Evolutionary conservation across 139 green algal genomes (phyloP).

Genomic region (Desmodesmus armatus): DNA sequence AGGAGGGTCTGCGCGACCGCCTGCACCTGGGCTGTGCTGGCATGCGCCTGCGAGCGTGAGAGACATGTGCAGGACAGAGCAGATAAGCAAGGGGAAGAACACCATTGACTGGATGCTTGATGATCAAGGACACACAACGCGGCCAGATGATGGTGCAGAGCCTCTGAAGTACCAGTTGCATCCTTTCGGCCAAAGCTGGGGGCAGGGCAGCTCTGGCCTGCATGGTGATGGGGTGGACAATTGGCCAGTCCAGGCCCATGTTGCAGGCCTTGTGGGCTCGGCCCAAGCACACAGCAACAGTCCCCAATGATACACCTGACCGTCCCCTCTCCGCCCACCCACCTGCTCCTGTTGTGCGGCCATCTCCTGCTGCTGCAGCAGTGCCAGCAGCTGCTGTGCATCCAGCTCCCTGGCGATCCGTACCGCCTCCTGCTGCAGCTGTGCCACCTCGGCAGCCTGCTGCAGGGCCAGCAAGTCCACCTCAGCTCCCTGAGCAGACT

Average conservation of each 20-base stretch:
- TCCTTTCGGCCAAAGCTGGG: too few relatives aligned
- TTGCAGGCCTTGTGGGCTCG: too few relatives aligned
- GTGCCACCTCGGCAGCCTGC: not conserved
- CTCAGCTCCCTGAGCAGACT: slow-evolving; percentile 26
- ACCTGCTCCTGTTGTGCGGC: slow-evolving; percentile 26
- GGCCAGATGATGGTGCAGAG: too few relatives aligned
- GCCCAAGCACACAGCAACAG: not conserved
- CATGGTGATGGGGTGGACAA: too few relatives aligned
- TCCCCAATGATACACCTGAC: not conserved
- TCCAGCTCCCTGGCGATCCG: slow-evolving; percentile 8
- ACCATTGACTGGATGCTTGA: too few relatives aligned
- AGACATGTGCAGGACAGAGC: too few relatives aligned
- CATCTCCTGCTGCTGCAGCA: slow-evolving; percentile 38
- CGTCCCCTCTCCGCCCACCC: not conserved
- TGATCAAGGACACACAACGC: too few relatives aligned
- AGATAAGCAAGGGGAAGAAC: too few relatives aligned
- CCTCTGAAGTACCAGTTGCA: too few relatives aligned
- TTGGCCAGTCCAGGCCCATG: too few relatives aligned
- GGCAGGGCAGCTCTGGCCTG: too few relatives aligned
- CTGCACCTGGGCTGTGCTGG: slow-evolving; percentile 13
- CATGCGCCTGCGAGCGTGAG: slow-evolving; percentile 1
- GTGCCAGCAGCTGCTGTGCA: slow-evolving; percentile 24
- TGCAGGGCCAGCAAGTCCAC: slow-evolving; percentile 32
- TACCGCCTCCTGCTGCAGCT: slow-evolving; percentile 24
- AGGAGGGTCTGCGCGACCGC: not conserved